Base-by-base conservation (phyloP, 2,329 filamentous ascomycete genomes). In the Septoria linicola region DNA sequence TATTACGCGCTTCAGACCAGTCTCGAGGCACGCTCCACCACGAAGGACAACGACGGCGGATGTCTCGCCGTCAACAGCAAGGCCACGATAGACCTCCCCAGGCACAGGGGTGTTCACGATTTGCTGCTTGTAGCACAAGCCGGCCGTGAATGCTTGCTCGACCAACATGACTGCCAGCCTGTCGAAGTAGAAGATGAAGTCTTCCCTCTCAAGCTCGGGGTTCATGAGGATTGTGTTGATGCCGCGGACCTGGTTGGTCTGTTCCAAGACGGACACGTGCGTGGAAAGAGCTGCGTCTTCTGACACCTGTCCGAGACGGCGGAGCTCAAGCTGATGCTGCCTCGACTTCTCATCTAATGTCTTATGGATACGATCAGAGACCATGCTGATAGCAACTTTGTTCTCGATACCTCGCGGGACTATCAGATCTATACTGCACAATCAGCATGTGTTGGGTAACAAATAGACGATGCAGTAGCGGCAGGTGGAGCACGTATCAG, bases 151-250 rank as follows among this genome's bases (percentile, higher is more conserved):
- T 1, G 88, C 88, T 65, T 87, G 80, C 70, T 97, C 92, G 40
- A 97, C 81, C 20, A 97, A 77, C 45, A 96, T 76, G n/a, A 87
- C 83, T 1, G 88, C 83, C 31, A 97, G 76, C 31, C 93, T 82
- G 70, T 99, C 90, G 69, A 97, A 96, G 72, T 97, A 97, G 72
- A 97, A 97, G 56, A 96, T 89, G 68, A 96, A 97, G 62, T 97
- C 91, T 66, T 96, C 92, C 35, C 88, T 80, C 5, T 80, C 76
- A 0, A 89, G 92, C 41, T 84, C 80, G 14, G 88, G 85, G 62
- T 93, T 81, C 65, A 95, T 86, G 34, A 99, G 81, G 50, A 96
- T 87, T 0, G 91, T 96, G 68, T 89, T 91, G 81, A 99, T 96
- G 40, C 84, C 91, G 50, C 78, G 79, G 48, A 96, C 78, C 69